phyloP scores from a whole-genome alignment of 2,329 filamentous ascomycete genomes.

The Tolypocladium inflatum region DNA sequence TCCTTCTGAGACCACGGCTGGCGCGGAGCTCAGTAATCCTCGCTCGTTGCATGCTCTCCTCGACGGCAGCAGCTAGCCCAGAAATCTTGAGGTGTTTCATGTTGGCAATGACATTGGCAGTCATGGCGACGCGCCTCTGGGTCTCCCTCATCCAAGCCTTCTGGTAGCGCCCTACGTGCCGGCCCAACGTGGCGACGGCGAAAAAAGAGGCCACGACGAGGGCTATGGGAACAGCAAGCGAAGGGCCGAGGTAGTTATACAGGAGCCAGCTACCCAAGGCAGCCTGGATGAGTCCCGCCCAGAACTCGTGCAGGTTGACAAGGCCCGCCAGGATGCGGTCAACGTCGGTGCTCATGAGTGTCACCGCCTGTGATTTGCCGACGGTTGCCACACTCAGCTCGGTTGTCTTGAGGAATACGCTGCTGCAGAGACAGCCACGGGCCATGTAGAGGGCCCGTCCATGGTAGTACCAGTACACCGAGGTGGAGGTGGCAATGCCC shows the following conservation, averaged over 20 bases:
- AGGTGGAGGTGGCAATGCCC: constrained; percentile 24
- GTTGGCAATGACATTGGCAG: constrained; percentile 18
- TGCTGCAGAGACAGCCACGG: constrained; percentile 21
- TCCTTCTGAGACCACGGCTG: too few species aligned
- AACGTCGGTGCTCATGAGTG: constrained; percentile 38
- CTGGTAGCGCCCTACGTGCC: constrained; percentile 12
- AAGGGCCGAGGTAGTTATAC: constrained; percentile 19
- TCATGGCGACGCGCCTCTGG: constrained; percentile 22
- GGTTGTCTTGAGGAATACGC: constrained; percentile 24
- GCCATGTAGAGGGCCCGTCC: constrained; percentile 21
- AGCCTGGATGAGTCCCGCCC: constrained; percentile 31
- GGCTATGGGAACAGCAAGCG: background rate
- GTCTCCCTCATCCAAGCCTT: constrained; percentile 25
- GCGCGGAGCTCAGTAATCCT: constrained; percentile 8
- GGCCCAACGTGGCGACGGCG: background rate
- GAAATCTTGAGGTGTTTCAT: constrained; percentile 18
- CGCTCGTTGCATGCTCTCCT: background rate
- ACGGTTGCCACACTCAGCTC: constrained; percentile 18
- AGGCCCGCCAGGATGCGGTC: constrained; percentile 28
- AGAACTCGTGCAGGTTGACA: constrained; percentile 27
- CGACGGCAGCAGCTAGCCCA: constrained; percentile 17
- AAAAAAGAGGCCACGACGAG: constrained; percentile 1
- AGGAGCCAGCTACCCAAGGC: constrained; percentile 36
- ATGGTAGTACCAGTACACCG: constrained; percentile 29
- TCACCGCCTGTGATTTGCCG: constrained; percentile 31